These are phyloP conservation scores for Phanerochaete carnosa DNA, from an alignment of 768 basidiomycete species.

Conservation along the genomic window DNA sequence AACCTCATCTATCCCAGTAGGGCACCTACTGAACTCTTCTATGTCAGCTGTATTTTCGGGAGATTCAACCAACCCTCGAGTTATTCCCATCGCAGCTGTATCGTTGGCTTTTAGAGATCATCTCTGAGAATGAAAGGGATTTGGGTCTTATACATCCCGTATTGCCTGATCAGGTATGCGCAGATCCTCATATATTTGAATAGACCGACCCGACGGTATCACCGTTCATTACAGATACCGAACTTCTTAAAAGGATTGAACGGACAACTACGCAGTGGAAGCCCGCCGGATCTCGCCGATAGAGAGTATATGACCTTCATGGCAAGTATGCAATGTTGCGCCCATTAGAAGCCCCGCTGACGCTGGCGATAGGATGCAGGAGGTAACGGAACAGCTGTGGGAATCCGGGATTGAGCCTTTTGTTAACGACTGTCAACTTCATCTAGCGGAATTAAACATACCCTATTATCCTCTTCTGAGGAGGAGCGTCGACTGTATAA, in stretches of 20 bases:
- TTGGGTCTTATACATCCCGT: slow-evolving; percentile 24
- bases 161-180: slow-evolving; percentile 20
- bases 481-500: slow-evolving; percentile 24
- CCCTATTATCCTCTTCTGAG: slow-evolving; percentile 25
- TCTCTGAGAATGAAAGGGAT: slow-evolving; percentile 23
- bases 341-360: not conserved
- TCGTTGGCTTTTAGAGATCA: slow-evolving; percentile 22
- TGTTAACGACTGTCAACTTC: not conserved
- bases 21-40: not conserved
- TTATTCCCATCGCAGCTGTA: slow-evolving; percentile 22
- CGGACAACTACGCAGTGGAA: slow-evolving; percentile 20
- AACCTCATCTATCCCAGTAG: not conserved
- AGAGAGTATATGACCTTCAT: slow-evolving; percentile 21
- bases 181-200: not conserved
- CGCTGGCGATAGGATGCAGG: slow-evolving; percentile 19
- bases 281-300: slow-evolving; percentile 21
- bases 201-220: not conserved
- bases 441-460: slow-evolving; percentile 22
- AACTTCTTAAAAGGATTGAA: slow-evolving; percentile 24
- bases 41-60: slow-evolving; percentile 22
- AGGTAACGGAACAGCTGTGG: slow-evolving; percentile 11
- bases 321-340: slow-evolving; percentile 9
- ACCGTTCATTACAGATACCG: slow-evolving; percentile 16
- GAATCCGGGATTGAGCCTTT: not conserved
- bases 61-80: slow-evolving; percentile 21